Evolutionary conservation across 768 basidiomycete species (phyloP).

Genomic region (Hygrocybe coccinea): DNA sequence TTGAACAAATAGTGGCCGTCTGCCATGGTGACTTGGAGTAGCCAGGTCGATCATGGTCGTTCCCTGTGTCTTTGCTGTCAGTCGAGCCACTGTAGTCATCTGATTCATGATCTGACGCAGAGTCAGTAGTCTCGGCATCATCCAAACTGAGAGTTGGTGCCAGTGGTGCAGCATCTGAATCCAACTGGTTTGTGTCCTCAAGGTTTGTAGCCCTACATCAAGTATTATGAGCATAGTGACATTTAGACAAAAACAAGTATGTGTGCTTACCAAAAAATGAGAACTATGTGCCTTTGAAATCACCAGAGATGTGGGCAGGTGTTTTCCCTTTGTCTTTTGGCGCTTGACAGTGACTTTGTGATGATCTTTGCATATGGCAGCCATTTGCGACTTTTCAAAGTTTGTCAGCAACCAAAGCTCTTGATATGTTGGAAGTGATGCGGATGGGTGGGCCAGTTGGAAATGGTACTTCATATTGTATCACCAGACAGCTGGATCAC

Average conservation of each 20-base stretch:
- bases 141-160: background rate
- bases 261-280: background rate
- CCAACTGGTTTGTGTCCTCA: background rate
- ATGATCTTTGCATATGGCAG: background rate
- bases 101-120: background rate
- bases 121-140: background rate
- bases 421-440: background rate
- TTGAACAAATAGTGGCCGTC: too few relatives aligned
- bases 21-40: too few relatives aligned
- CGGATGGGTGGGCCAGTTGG: background rate
- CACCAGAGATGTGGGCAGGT: background rate
- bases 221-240: background rate
- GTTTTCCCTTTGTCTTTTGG: background rate
- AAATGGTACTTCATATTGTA: conserved; percentile 4
- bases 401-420: background rate
- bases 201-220: background rate
- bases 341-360: background rate
- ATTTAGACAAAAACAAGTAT: background rate
- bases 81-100: background rate
- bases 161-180: background rate
- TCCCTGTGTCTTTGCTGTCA: background rate
- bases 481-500: conserved; percentile 2
- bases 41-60: too few relatives aligned
- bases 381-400: background rate
- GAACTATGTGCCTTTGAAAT: conserved; percentile 2